These are phyloP conservation scores for Elsinoe arachidis DNA, from an alignment of 2,329 filamentous ascomycete genomes.

Conservation along the genomic window DNA sequence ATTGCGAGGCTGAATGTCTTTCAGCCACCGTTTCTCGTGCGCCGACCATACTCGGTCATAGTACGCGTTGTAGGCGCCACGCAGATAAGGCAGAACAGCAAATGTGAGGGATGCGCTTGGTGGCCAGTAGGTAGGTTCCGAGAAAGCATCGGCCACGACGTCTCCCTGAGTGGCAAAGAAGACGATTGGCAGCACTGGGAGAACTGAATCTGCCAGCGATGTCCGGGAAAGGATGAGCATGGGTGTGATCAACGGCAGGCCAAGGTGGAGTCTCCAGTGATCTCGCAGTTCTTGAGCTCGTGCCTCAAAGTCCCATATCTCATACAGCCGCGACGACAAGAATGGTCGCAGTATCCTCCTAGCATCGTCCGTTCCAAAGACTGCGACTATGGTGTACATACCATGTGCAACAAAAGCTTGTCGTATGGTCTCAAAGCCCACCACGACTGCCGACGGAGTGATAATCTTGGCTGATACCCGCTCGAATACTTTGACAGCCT, in stretches of 20 bases:
- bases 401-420: conserved; percentile 47
- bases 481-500: conserved; percentile 53
- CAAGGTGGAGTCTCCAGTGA: conserved; percentile 47
- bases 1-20: conserved; percentile 49
- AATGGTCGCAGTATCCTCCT: conserved; percentile 43
- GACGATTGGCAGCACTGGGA: conserved; percentile 55
- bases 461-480: conserved; percentile 50
- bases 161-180: conserved; percentile 50
- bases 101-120: conserved; percentile 58
- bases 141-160: conserved; percentile 30
- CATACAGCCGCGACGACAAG: conserved; percentile 22
- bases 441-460: conserved; percentile 50
- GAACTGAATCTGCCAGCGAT: conserved; percentile 52
- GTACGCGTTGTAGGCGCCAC: conserved; percentile 53
- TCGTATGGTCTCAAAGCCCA: conserved; percentile 30
- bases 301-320: conserved; percentile 29
- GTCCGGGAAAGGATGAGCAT: conserved; percentile 60
- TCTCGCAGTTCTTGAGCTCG: conserved; percentile 20
- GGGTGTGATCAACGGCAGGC: conserved; percentile 59
- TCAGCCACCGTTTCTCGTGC: conserved; percentile 52
- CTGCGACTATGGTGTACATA: conserved; percentile 52
- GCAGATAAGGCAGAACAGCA: conserved; percentile 56
- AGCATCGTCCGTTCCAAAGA: conserved; percentile 58
- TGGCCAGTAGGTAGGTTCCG: conserved; percentile 53
- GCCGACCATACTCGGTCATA: conserved; percentile 53